Conservation (phyloP, 2,329 filamentous ascomycete species). For the Didymella exigua region DNA sequence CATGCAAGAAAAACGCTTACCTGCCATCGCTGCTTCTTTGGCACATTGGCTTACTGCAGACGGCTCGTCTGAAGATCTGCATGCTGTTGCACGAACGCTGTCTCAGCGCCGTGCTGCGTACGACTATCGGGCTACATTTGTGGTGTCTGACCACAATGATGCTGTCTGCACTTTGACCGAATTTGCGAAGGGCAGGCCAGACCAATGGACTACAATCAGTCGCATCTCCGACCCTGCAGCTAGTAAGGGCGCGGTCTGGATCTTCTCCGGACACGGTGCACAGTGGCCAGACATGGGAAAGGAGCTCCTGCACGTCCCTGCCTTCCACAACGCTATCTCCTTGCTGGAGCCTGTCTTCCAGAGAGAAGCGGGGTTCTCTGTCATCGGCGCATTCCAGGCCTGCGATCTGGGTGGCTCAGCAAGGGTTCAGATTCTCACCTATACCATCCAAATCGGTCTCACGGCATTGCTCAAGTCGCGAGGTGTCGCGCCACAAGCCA, state of each 20-base stretch:
- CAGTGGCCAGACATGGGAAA: conserved; percentile 53
- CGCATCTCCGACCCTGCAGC: conserved; percentile 17
- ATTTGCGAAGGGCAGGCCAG: conserved; percentile 16
- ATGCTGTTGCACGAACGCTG: conserved; percentile 34
- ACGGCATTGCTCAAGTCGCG: conserved; percentile 37
- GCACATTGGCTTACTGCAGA: conserved; percentile 31
- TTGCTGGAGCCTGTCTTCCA: conserved; percentile 32
- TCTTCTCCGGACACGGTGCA: conserved; percentile 54
- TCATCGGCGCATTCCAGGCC: conserved; percentile 23
- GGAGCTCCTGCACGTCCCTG: conserved; percentile 37
- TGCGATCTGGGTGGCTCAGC: conserved; percentile 34
- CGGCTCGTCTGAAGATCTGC: conserved; percentile 23
- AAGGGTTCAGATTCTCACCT: conserved; percentile 44
- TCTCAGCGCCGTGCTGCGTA: conserved; percentile 43
- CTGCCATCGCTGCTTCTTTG: conserved; percentile 24
- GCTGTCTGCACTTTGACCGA: conserved; percentile 25
- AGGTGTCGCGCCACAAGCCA: conserved; percentile 42
- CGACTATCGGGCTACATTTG: conserved; percentile 36
- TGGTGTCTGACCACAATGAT: conserved; percentile 27
- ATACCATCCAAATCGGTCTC: conserved; percentile 47
- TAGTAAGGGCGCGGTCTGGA: conserved; percentile 40
- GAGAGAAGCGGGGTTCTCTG: conserved; percentile 24
- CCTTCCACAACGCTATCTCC: conserved; percentile 35
- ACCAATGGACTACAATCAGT: conserved; percentile 9
- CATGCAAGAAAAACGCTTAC: conserved; percentile 42